Evolutionary conservation across 768 basidiomycete genomes (phyloP), one percentile per base, ranked within the genome.

Genomic region (Clitopilus passeckerianus): DNA sequence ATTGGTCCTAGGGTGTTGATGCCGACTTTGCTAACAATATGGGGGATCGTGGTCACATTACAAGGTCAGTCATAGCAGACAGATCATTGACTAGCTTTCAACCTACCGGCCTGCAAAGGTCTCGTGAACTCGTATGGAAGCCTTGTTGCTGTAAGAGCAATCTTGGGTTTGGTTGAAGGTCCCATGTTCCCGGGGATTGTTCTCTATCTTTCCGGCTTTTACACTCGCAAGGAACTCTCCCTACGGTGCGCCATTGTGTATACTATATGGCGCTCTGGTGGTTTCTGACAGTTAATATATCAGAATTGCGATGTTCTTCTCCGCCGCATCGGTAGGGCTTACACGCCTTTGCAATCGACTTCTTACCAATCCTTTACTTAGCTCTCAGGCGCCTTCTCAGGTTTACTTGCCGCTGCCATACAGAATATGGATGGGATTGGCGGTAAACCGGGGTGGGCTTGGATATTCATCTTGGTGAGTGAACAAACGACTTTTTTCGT

Each of bases 301-400:
- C 62, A 90, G 89, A 59, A 75, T 86, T 72, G 85, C 87, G 0
- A 65, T 90, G 27, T 91, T 90, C 73, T 91, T 90, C 74, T 84
- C 85, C 0, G 87, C 91, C 2, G 90, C 91, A 0, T 90, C 89
- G 1, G 82, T 90, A 0, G 85, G 89, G 1, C 91, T 91, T n/a
- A 89, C 90, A 20, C 91, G 91, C 62, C 87, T 87, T 57, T 87
- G 87, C 55, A 74, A 90, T 22, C 82, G 87, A 33, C 87, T 88
- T 15, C 18, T 74, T 75, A 24, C 60, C 79, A 9, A 24, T 23
- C 9, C 12, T n/a, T 22, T 18, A 59, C 53, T n/a, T 44, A 57
- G 54, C 12, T 24, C 15, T 41, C 27, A 8, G 23, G 50, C 41
- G 14, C 59, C 6, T 57, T 64, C 16, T 64, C 66, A 34, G 50